Conservation (phyloP, 148 eudicot species). For the Cornus controversa region DNA sequence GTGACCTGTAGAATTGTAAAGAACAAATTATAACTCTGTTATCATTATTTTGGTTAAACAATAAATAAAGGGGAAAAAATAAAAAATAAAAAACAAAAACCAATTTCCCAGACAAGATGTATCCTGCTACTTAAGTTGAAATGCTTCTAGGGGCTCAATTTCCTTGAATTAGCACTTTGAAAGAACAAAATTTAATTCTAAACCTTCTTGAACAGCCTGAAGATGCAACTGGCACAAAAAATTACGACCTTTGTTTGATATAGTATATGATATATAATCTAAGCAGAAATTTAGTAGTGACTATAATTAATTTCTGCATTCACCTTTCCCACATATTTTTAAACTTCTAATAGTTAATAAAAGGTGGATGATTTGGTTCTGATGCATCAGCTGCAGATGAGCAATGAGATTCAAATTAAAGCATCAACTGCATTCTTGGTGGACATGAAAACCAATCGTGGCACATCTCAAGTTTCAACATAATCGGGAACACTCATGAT, state of each 20-base stretch:
- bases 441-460: not conserved
- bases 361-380: not conserved
- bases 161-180: not conserved
- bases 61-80: slow-evolving; percentile 12
- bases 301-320: not conserved
- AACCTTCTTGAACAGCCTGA: not conserved
- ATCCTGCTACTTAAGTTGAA: not conserved
- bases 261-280: not conserved
- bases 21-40: not conserved
- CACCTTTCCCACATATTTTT: not conserved
- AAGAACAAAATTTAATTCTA: not conserved
- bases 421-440: not conserved
- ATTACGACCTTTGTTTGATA: not conserved
- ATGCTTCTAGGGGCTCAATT: not conserved
- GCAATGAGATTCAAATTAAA: not conserved
- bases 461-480: not conserved
- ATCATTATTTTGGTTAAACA: not conserved
- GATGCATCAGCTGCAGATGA: not conserved
- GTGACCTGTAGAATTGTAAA: slow-evolving; percentile 56
- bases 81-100: not conserved
- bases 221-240: not conserved
- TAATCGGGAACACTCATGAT: not conserved
- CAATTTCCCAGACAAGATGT: not conserved
- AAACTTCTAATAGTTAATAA: not conserved
- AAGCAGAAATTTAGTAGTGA: slow-evolving; percentile 1